Evolutionary conservation across 1,139 yeast genomes (phyloP), one percentile per base, ranked within the genome.

Genomic region (Diutina rugosa): DNA sequence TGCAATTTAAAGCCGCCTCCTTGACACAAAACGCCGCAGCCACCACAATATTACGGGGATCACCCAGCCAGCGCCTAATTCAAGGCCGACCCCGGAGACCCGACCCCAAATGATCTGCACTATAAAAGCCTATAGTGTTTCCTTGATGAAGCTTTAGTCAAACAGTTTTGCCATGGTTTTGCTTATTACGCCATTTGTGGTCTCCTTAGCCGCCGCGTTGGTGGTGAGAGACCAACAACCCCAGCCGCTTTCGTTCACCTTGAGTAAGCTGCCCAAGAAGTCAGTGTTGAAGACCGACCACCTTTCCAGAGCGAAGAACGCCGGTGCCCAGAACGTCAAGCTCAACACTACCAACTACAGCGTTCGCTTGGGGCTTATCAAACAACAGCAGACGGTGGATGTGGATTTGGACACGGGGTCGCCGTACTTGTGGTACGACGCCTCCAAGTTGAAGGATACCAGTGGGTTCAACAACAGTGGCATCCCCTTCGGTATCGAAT

Each of bases 401-500:
- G 41, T 35, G 6, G 16, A 35, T 1, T n/a, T 49, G 9, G 53
- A 49, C 16, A 49, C 53, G 10, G 53, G 53, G 12, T 49, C 53
- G n/a, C 45, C 44, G 10, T 44, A 49, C 28, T 14, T 49, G 6
- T 49, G 53, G 53, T 8, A 16, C 4, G 53, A 30, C 26, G 12
- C 6, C 16, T 2, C 7, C 8, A 8, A 44, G 12, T 3, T 29
- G 5, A 4, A 29, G 6, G 48, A 29, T 41, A 6, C 8, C 4
- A 4, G 18, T n/a, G 38, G 4, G 12, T 56, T 12, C 26, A 53
- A 48, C 56, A 55, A 28, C 51, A 5, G 3, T 12, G 58, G 58
- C 3, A 30, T 55, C 5, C 52, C 46, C 2, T 59, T 58, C 55
- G n/a, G 29, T 47, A 58, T 57, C 14, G 38, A 45, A 18, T 60